Conservation (phyloP, 2,329 filamentous ascomycete genomes). For the Aspergillus sp. region DNA sequence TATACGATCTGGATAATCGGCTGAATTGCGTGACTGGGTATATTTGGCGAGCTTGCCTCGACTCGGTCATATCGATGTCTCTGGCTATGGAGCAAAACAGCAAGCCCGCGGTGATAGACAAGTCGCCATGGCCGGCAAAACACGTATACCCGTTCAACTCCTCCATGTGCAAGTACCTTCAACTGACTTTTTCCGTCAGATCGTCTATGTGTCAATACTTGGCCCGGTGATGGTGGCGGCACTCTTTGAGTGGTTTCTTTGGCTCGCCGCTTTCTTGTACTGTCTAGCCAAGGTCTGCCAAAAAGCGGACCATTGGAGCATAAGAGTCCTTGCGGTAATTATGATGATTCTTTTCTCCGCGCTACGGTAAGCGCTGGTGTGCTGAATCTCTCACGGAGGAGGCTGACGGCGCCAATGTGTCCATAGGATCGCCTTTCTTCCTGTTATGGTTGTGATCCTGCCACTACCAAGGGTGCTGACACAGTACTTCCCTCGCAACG, state of each 20-base stretch:
- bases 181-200: slow-evolving; percentile 42
- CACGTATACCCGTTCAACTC: slow-evolving; percentile 26
- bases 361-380: slow-evolving; percentile 51
- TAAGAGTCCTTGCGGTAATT: slow-evolving; percentile 65
- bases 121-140: slow-evolving; percentile 23
- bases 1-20: too few relatives aligned
- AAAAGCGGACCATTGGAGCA: slow-evolving; percentile 83
- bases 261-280: slow-evolving; percentile 88
- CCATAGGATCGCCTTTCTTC: slow-evolving; percentile 68
- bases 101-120: too few relatives aligned
- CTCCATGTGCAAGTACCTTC: too few relatives aligned
- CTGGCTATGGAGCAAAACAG: too few relatives aligned
- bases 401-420: not conserved
- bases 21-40: too few relatives aligned
- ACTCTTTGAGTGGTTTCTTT: slow-evolving; percentile 85
- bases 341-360: slow-evolving; percentile 65
- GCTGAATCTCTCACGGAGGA: not conserved
- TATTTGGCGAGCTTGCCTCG: not conserved
- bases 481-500: slow-evolving; percentile 57
- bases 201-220: slow-evolving; percentile 74
- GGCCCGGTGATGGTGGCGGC: slow-evolving; percentile 75
- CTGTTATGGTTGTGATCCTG: slow-evolving; percentile 87
- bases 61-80: too few relatives aligned
- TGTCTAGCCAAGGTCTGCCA: slow-evolving; percentile 78
- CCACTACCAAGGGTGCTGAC: slow-evolving; percentile 67